A percentile compares a stretch with the other conserved stretches of the same genome.
Conservation (phyloP, 2,329 filamentous ascomycete genomes). For the Magnaporthiopsis rhizophila region DNA sequence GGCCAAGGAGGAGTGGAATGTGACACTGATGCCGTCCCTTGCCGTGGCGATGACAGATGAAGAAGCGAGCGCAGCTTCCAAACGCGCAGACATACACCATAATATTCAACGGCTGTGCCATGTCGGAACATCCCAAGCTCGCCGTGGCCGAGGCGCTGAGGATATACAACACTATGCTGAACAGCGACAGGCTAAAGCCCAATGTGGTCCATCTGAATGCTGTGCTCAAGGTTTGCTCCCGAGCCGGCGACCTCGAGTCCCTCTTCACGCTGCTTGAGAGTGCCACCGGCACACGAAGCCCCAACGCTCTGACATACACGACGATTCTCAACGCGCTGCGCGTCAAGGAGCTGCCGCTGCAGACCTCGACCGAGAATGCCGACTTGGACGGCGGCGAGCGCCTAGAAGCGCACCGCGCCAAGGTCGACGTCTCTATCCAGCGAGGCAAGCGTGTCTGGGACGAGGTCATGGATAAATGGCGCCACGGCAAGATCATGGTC, state of each 20-base stretch:
- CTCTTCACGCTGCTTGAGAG: constrained; percentile 71
- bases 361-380: constrained; percentile 11
- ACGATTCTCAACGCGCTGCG: constrained; percentile 74
- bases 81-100: constrained; percentile 79
- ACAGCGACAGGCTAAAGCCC: constrained; percentile 55
- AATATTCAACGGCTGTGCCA: constrained; percentile 67
- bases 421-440: constrained; percentile 41
- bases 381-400: constrained; percentile 5
- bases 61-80: constrained; percentile 77
- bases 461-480: constrained; percentile 72
- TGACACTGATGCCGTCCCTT: constrained; percentile 12
- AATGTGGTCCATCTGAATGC: constrained; percentile 83
- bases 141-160: constrained; percentile 62
- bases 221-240: constrained; percentile 72
- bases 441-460: constrained; percentile 73
- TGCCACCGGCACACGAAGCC: constrained; percentile 57
- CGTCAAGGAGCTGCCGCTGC: constrained; percentile 28
- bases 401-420: constrained; percentile 12
- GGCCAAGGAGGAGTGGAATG: neutral
- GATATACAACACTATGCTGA: constrained; percentile 69
- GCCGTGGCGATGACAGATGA: constrained; percentile 59
- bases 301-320: constrained; percentile 69
- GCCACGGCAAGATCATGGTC: constrained; percentile 57
- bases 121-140: constrained; percentile 46
- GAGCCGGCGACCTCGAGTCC: constrained; percentile 67